phyloP scores from a whole-genome alignment of 805 yeast genomes.

The Saccharomycopsis malanga region DNA sequence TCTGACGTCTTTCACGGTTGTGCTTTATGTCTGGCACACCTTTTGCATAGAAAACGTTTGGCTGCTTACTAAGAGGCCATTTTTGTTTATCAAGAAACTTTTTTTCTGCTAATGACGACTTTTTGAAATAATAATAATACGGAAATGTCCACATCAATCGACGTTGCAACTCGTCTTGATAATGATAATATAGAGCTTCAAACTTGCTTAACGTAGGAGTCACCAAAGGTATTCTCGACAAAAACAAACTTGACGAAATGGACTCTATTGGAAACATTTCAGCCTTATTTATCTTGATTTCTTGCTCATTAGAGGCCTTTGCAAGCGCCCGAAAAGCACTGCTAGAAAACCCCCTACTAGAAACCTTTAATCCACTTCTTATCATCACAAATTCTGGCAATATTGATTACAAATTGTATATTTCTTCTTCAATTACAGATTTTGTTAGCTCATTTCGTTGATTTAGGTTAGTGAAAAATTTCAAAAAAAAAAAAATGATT shows the following conservation, averaged over 20 bases:
- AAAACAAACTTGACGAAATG: conserved; percentile 6
- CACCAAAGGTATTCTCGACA: conserved; percentile 73
- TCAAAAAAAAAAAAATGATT: no score
- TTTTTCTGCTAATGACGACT: conserved; percentile 84
- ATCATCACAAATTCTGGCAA: no score
- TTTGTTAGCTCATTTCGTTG: no score
- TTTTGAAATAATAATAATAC: conserved; percentile 80
- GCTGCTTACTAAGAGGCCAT: conserved; percentile 65
- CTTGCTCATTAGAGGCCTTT: background rate
- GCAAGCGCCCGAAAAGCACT: background rate
- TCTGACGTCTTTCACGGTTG: conserved; percentile 79
- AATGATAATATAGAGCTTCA: conserved; percentile 68
- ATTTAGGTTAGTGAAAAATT: no score
- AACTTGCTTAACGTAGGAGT: conserved; percentile 70
- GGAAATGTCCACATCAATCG: conserved; percentile 98
- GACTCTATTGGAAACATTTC: background rate
- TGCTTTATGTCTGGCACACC: conserved; percentile 84
- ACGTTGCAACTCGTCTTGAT: conserved; percentile 80
- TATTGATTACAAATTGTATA: no score
- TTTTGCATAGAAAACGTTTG: conserved; percentile 69
- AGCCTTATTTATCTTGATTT: background rate
- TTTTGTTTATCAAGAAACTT: conserved; percentile 67
- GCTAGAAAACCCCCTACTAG: background rate
- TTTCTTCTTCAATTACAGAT: no score
- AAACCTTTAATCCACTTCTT: background rate